Percentiles rank a stretch among this genome's conserved stretches.
Conservation (phyloP, 208 protist species). For the Trypanosoma cruzi region DNA sequence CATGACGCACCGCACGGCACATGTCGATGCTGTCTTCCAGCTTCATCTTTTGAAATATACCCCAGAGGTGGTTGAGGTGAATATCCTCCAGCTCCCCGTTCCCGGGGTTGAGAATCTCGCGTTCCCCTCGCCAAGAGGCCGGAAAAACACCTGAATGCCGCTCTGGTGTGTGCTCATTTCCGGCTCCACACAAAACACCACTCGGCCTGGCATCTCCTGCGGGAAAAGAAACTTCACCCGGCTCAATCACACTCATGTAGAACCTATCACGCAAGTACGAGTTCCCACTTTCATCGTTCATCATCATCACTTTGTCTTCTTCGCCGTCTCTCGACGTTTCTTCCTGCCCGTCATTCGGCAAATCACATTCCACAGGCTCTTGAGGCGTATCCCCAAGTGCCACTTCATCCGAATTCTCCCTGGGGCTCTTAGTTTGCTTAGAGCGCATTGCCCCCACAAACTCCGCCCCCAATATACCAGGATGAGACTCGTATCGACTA, state of each 20-base stretch:
- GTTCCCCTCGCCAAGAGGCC: neutral
- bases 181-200: neutral
- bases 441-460: slow-evolving; percentile 14
- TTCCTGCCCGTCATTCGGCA: neutral
- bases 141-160: slow-evolving; percentile 2
- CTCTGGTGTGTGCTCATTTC: slow-evolving; percentile 8
- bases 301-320: neutral
- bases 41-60: slow-evolving; percentile 41
- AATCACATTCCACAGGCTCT: slow-evolving; percentile 5
- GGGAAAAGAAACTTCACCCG: neutral
- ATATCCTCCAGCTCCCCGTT: slow-evolving; percentile 65
- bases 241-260: slow-evolving; percentile 29
- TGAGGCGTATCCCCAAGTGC: slow-evolving; percentile 16
- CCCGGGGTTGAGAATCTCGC: slow-evolving; percentile 23
- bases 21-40: slow-evolving; percentile 43
- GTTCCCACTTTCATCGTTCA: neutral
- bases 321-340: neutral
- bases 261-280: slow-evolving; percentile 16
- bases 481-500: slow-evolving; percentile 55
- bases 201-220: neutral
- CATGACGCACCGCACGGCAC: slow-evolving; percentile 35
- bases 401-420: neutral
- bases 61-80: slow-evolving; percentile 72
- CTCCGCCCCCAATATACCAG: slow-evolving; percentile 47
- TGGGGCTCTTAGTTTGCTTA: neutral